Percentiles rank a stretch among this genome's conserved stretches.
Conservation (phyloP, 2,329 filamentous ascomycete species). For the Cladophialophora carrionii region DNA sequence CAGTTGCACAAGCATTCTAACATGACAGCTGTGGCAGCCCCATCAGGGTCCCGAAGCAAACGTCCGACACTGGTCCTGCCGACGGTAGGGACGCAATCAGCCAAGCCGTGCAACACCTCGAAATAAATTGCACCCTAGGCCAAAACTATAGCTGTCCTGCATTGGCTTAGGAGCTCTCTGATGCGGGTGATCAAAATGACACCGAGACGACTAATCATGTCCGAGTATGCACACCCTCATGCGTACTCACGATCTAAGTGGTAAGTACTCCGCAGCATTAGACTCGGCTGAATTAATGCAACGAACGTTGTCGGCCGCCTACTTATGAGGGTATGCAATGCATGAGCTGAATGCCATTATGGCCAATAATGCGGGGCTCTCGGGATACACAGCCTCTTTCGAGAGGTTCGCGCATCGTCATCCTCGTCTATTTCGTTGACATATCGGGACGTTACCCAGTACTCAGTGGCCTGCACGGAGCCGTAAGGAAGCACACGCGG, state of each 20-base stretch:
- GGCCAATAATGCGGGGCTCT: neutral
- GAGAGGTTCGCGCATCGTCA: neutral
- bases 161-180: neutral
- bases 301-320: conserved; percentile 3
- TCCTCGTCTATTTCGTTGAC: conserved; percentile 14
- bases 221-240: neutral
- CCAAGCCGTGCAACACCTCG: neutral
- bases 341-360: conserved; percentile 11
- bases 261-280: neutral
- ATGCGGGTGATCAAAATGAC: neutral
- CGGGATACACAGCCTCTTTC: neutral
- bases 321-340: conserved; percentile 1
- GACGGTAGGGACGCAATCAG: neutral
- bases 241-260: neutral
- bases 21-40: conserved; percentile 27
- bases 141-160: neutral
- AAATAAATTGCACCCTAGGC: neutral
- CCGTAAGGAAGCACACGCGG: conserved; percentile 21
- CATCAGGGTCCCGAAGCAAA: conserved; percentile 15
- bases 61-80: neutral
- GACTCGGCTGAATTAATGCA: conserved; percentile 2
- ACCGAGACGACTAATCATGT: neutral
- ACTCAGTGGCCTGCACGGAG: conserved; percentile 1
- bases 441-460: conserved; percentile 1
- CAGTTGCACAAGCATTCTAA: conserved; percentile 6